Evolutionary conservation across 23 red algal genomes (phyloP).

Genomic region (Gracilaria domingensis): DNA sequence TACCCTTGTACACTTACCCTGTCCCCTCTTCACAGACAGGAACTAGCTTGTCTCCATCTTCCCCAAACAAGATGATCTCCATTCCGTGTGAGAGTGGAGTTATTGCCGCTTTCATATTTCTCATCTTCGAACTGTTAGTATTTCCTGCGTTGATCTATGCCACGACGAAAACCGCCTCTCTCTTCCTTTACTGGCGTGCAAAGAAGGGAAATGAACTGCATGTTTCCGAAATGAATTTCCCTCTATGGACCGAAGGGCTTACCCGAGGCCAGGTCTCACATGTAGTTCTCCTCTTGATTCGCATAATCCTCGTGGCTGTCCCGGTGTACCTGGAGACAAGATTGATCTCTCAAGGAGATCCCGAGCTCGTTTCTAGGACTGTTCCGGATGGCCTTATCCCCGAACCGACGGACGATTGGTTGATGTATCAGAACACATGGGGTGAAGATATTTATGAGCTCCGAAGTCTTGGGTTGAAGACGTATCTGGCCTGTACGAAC

Average conservation of each 20-base stretch:
- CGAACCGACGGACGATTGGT: neutral
- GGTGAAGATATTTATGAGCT: neutral
- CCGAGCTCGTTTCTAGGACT: neutral
- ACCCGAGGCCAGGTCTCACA: neutral
- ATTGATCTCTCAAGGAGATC: neutral
- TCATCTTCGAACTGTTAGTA: neutral
- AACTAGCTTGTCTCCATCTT: no score
- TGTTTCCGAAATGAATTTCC: neutral
- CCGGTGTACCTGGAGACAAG: slow-evolving; percentile 17
- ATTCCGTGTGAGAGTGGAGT: neutral
- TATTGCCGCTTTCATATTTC: no score
- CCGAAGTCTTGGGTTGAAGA: neutral
- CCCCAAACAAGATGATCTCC: neutral
- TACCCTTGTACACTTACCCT: no score
- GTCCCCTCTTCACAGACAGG: no score
- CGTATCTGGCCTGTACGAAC: neutral
- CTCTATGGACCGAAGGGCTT: slow-evolving; percentile 7
- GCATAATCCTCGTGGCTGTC: neutral
- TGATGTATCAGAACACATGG: neutral
- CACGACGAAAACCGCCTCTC: neutral
- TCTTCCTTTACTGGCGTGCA: slow-evolving; percentile 9
- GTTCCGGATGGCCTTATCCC: neutral
- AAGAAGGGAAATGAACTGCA: neutral
- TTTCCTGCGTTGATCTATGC: neutral
- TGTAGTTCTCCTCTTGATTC: neutral